phyloP scores from a whole-genome alignment of 495 filamentous ascomycete species.

The Daldinia vernicosa region DNA sequence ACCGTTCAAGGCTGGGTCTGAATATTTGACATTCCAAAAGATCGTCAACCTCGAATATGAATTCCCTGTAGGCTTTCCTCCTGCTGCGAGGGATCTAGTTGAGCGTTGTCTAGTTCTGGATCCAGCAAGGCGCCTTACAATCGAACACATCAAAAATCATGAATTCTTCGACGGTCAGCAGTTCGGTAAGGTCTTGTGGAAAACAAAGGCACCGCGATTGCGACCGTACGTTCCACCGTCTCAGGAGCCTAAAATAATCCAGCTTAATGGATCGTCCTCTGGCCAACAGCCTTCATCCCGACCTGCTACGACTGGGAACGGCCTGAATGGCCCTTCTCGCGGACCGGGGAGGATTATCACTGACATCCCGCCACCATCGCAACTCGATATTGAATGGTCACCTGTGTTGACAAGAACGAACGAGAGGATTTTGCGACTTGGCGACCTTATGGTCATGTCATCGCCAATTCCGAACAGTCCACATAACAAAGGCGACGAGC shows the following conservation, averaged over 20 bases:
- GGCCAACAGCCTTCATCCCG: conserved; percentile 61
- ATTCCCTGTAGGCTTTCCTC: conserved; percentile 90
- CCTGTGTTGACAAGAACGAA: conserved; percentile 90
- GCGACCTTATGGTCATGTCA: conserved; percentile 84
- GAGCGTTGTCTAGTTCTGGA: conserved; percentile 93
- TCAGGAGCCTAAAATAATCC: conserved; percentile 78
- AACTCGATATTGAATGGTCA: conserved; percentile 99
- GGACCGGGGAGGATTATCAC: conserved; percentile 84
- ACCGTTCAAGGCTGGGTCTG: conserved; percentile 96
- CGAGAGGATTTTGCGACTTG: conserved; percentile 93
- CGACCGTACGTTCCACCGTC: conserved; percentile 85
- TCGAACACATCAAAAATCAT: conserved; percentile 97
- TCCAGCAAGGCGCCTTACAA: conserved; percentile 83
- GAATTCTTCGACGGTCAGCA: conserved; percentile 92
- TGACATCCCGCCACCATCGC: conserved; percentile 92
- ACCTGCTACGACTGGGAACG: conserved; percentile 44
- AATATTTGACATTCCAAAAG: conserved; percentile 98
- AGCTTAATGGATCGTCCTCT: conserved; percentile 71
- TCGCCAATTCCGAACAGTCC: conserved; percentile 76
- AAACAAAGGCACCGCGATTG: conserved; percentile 86
- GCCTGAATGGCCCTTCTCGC: conserved; percentile 49
- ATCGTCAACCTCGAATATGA: conserved; percentile 94
- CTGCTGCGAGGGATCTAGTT: conserved; percentile 87
- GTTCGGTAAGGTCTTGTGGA: conserved; percentile 90
- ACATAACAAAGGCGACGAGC: conserved; percentile 65